Conservation (phyloP, 2,329 filamentous ascomycete genomes). For the Ophiocordyceps camponoti-floridani region DNA sequence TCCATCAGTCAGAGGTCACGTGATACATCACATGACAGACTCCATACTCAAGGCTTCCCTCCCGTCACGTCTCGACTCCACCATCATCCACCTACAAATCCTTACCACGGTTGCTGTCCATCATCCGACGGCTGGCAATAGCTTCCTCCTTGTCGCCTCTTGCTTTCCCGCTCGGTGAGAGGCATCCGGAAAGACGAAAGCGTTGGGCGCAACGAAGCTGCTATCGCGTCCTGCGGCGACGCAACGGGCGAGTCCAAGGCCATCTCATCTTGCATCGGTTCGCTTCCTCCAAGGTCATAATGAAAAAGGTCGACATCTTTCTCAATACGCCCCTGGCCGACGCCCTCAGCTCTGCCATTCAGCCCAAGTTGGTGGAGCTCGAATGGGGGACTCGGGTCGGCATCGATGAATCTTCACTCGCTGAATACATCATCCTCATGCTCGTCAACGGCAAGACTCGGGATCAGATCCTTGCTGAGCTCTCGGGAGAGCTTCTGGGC, state of each 20-base stretch:
- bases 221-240: neutral
- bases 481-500: constrained; percentile 72
- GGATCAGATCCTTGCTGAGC: constrained; percentile 72
- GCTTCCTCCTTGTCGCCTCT: too few relatives aligned
- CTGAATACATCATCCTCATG: constrained; percentile 96
- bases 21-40: too few relatives aligned
- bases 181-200: too few relatives aligned
- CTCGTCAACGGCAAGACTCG: constrained; percentile 88
- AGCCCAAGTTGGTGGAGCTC: constrained; percentile 80
- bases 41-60: too few relatives aligned
- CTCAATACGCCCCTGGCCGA: constrained; percentile 70
- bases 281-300: neutral
- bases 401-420: constrained; percentile 61
- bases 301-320: constrained; percentile 58
- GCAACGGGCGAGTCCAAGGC: neutral
- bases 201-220: neutral
- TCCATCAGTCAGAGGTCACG: too few relatives aligned
- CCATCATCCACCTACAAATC: too few relatives aligned
- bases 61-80: too few relatives aligned
- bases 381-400: constrained; percentile 72
- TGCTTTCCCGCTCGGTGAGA: too few relatives aligned
- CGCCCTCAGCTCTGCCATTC: constrained; percentile 64
- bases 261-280: neutral
- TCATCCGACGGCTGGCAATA: too few relatives aligned
- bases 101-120: too few relatives aligned